Percentiles rank a stretch among this genome's conserved stretches.
phyloP scores from a whole-genome alignment of 2,329 filamentous ascomycete species.

The Aspergillus alliaceus region DNA sequence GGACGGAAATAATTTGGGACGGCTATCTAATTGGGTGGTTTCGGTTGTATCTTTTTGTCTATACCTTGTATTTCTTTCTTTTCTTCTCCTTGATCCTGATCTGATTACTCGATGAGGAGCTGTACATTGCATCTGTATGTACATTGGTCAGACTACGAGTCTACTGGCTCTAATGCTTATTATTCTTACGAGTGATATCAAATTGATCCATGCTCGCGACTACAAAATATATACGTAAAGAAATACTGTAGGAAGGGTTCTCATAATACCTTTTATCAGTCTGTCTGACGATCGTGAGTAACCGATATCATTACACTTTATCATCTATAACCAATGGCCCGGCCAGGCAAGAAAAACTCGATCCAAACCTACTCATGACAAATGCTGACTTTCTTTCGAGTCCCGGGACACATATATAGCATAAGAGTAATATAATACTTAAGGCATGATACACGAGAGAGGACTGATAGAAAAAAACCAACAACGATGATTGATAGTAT shows the following conservation, averaged over 20 bases:
- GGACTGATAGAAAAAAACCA: no score
- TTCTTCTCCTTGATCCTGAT: not conserved
- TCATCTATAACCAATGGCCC: no score
- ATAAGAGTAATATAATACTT: not conserved
- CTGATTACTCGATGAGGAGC: not conserved
- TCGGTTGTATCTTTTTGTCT: not conserved
- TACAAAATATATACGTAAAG: not conserved
- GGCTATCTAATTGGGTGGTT: not conserved
- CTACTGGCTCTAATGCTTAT: not conserved
- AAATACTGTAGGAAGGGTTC: no score
- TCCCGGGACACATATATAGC: slow-evolving; percentile 10
- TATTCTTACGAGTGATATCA: not conserved
- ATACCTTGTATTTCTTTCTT: not conserved
- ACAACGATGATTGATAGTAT: no score
- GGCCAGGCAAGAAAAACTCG: no score
- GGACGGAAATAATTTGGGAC: not conserved
- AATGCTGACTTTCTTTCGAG: slow-evolving; percentile 2
- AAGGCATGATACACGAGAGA: not conserved
- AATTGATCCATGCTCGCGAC: not conserved
- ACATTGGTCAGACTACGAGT: not conserved
- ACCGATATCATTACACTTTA: no score
- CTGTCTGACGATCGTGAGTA: no score
- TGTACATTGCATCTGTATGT: not conserved
- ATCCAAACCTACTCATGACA: no score
- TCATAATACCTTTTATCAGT: no score